Conservation (phyloP, 2,329 filamentous ascomycete species). For the Colletotrichum euphorbiae region DNA sequence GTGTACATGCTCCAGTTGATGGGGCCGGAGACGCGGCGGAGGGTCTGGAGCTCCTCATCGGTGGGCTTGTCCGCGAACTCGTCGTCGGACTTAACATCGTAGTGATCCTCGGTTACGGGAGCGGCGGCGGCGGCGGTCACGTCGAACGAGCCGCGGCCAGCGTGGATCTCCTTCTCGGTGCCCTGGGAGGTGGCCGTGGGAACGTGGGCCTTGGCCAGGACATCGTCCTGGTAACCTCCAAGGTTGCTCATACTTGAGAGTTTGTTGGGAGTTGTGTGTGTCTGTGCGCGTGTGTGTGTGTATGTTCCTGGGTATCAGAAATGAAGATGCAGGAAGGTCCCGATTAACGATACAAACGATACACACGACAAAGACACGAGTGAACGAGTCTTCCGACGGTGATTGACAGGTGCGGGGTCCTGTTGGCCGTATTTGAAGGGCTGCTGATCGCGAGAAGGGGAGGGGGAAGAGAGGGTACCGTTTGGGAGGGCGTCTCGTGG, state of each 20-base stretch:
- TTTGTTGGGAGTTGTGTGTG: not conserved
- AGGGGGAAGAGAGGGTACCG: not conserved
- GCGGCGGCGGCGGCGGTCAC: slow-evolving; percentile 42
- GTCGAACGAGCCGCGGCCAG: slow-evolving; percentile 41
- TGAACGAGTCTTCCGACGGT: slow-evolving; percentile 38
- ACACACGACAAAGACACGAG: slow-evolving; percentile 33
- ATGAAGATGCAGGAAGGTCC: not conserved
- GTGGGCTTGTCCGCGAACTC: slow-evolving; percentile 61
- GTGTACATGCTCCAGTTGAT: slow-evolving; percentile 76
- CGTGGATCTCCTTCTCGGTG: slow-evolving; percentile 40
- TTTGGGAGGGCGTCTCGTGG: not conserved
- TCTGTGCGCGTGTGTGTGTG: too few relatives aligned
- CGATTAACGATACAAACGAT: slow-evolving; percentile 1
- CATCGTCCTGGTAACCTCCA: slow-evolving; percentile 39
- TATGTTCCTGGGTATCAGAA: not conserved
- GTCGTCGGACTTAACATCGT: slow-evolving; percentile 45
- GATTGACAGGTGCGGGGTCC: slow-evolving; percentile 22
- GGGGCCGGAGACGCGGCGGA: slow-evolving; percentile 72
- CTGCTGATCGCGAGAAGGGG: slow-evolving; percentile 26
- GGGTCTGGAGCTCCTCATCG: slow-evolving; percentile 69
- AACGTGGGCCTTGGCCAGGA: slow-evolving; percentile 42
- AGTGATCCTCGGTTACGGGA: slow-evolving; percentile 40
- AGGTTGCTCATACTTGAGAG: slow-evolving; percentile 40
- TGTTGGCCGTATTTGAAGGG: slow-evolving; percentile 27
- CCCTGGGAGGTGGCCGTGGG: slow-evolving; percentile 40